These are phyloP conservation scores for Trichoderma afroharzianum DNA, from an alignment of 2,329 filamentous ascomycete genomes.

Conservation along the genomic window DNA sequence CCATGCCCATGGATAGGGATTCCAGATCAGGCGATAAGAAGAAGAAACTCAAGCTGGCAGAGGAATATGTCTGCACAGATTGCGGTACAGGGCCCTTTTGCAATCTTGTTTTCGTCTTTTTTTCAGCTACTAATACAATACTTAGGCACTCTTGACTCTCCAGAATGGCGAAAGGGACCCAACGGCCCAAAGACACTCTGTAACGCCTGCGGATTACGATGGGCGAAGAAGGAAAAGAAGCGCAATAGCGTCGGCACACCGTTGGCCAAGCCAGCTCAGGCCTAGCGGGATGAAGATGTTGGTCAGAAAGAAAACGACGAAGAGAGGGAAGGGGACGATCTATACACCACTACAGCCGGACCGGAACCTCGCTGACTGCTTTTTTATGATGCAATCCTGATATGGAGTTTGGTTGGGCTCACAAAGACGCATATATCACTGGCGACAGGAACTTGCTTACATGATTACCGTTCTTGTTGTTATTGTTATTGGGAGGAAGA, in stretches of 20 bases:
- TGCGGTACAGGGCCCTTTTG: slow-evolving; percentile 55
- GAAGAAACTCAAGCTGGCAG: slow-evolving; percentile 75
- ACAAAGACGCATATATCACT: slow-evolving; percentile 13
- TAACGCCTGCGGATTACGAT: slow-evolving; percentile 82
- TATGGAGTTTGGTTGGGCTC: slow-evolving; percentile 11
- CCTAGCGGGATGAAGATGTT: background rate
- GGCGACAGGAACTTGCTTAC: slow-evolving; percentile 5
- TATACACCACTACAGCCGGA: background rate
- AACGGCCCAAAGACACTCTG: slow-evolving; percentile 91
- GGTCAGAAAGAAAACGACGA: background rate
- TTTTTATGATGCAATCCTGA: slow-evolving; percentile 1
- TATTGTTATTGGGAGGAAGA: background rate
- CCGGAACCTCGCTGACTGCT: background rate
- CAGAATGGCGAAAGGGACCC: slow-evolving; percentile 94
- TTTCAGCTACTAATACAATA: background rate
- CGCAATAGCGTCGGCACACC: slow-evolving; percentile 25
- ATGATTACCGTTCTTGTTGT: background rate
- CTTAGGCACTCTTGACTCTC: slow-evolving; percentile 76
- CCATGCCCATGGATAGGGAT: slow-evolving; percentile 77
- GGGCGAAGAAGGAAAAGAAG: slow-evolving; percentile 83
- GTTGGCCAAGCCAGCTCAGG: background rate
- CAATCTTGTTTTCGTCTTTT: background rate
- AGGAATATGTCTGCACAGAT: slow-evolving; percentile 94
- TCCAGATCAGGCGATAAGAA: slow-evolving; percentile 72
- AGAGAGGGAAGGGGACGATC: background rate